Evolutionary conservation across 257 asterid species (phyloP).

Genomic region (Jaltomata sinuosa): DNA sequence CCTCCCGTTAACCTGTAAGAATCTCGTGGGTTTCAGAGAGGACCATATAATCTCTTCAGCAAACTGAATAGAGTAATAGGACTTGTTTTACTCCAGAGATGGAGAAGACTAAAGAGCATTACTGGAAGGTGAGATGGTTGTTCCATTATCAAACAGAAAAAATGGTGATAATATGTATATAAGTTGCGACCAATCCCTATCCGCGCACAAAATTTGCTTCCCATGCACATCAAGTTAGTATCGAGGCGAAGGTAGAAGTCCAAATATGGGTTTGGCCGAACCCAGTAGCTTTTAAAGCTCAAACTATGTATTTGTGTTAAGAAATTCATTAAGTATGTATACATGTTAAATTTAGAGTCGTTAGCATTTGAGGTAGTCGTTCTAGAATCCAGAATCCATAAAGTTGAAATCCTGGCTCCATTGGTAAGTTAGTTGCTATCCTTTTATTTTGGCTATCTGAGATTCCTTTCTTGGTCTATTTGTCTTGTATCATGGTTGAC

Average conservation of each 20-base stretch:
- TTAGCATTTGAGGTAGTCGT: neutral
- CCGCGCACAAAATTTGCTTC: neutral
- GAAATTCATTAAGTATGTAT: neutral
- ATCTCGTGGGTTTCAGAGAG: neutral
- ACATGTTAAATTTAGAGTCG: neutral
- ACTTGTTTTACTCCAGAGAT: neutral
- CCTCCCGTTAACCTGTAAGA: constrained; percentile 68
- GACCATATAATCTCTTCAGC: neutral
- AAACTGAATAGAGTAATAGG: neutral
- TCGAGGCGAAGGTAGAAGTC: neutral
- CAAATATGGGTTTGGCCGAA: neutral
- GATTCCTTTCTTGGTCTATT: neutral
- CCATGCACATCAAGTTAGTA: neutral
- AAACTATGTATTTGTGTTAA: neutral
- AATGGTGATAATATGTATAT: neutral
- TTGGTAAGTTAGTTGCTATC: neutral
- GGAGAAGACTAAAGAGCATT: neutral
- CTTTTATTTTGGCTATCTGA: neutral
- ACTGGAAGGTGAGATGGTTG: neutral
- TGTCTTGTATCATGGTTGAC: neutral
- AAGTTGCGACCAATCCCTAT: neutral
- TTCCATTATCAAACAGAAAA: neutral
- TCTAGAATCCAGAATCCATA: neutral
- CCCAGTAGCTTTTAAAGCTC: neutral
- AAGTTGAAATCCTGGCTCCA: neutral